phyloP scores from a whole-genome alignment of 2,329 filamentous ascomycete genomes.

The Trichoderma guizhouense region DNA sequence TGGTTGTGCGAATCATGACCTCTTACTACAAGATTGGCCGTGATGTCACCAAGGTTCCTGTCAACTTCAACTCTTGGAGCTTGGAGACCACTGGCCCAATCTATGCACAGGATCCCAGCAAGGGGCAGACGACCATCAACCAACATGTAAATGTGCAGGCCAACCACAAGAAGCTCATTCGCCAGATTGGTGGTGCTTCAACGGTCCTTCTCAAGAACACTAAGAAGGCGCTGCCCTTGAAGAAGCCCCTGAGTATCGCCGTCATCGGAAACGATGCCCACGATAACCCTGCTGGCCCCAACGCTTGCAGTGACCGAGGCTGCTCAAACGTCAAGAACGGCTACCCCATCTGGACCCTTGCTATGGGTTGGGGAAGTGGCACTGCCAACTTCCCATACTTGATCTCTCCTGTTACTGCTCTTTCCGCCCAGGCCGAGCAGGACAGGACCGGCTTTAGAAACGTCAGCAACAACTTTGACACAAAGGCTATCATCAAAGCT shows the following conservation, averaged over 20 bases:
- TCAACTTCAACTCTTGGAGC: background rate
- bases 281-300: background rate
- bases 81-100: background rate
- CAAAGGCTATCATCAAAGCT: slow-evolving; percentile 44
- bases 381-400: slow-evolving; percentile 3
- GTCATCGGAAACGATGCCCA: background rate
- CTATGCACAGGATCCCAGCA: background rate
- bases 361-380: background rate
- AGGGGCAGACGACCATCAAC: slow-evolving; percentile 40
- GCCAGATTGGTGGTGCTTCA: slow-evolving; percentile 43
- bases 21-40: slow-evolving; percentile 37
- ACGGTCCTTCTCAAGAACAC: background rate
- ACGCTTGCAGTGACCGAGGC: background rate
- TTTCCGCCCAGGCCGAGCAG: background rate
- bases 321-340: background rate
- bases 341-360: background rate
- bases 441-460: background rate
- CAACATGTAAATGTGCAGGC: slow-evolving; percentile 60
- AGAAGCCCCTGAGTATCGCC: background rate
- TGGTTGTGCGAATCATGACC: slow-evolving; percentile 52
- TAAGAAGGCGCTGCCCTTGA: background rate
- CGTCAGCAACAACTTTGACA: slow-evolving; percentile 46
- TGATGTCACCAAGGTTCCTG: background rate
- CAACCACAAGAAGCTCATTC: slow-evolving; percentile 61
- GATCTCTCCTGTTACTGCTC: background rate